phyloP scores from a whole-genome alignment of 169 alveolate genomes.

The Toxoplasma gondii region DNA sequence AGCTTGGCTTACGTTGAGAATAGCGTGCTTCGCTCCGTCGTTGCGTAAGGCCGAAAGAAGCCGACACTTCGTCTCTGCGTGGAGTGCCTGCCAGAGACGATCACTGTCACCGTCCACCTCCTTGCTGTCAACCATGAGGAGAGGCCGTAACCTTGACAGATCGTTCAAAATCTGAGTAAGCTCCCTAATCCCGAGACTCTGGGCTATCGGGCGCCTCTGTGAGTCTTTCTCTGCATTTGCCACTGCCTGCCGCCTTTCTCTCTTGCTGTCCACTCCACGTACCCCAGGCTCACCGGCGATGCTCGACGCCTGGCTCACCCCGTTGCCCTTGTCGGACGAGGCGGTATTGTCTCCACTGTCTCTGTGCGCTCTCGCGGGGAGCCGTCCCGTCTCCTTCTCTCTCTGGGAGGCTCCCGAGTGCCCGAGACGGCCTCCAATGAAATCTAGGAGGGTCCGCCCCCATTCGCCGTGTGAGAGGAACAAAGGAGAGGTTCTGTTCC shows the following conservation, averaged over 20 bases:
- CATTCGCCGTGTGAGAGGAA: background rate
- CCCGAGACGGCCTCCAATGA: background rate
- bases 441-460: background rate
- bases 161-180: background rate
- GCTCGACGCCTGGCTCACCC: no score
- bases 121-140: background rate
- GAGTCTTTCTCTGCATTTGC: background rate
- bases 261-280: no score
- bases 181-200: background rate
- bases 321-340: no score
- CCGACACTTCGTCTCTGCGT: background rate
- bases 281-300: no score
- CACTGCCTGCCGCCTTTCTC: background rate
- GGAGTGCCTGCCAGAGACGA: background rate
- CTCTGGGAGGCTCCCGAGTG: no score
- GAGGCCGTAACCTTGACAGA: background rate
- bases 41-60: background rate
- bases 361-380: no score
- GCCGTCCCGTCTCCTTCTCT: no score
- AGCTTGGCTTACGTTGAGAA: background rate
- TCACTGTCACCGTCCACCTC: background rate
- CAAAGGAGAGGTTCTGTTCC: no score
- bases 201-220: background rate
- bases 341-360: no score
- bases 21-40: background rate